A percentile compares a stretch with the other conserved stretches of the same genome.
phyloP scores from a whole-genome alignment of 306 rosid genomes.

The Lathyrus tuberosus region DNA sequence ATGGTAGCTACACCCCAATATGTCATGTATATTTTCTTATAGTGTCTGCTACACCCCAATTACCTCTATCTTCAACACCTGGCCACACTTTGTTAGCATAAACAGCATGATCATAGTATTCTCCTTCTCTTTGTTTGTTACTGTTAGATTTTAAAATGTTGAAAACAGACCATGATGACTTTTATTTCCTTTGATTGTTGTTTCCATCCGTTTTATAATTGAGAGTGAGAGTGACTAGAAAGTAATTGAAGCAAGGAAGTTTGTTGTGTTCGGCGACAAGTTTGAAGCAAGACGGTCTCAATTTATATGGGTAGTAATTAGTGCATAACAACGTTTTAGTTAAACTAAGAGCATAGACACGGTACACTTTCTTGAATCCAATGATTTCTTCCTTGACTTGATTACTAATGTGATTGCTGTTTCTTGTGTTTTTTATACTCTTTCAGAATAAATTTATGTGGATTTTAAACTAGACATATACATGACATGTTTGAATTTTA shows the following conservation, averaged over 20 bases:
- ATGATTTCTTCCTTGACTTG: too few relatives aligned
- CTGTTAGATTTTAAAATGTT: constrained; percentile 53
- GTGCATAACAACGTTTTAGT: too few relatives aligned
- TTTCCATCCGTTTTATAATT: constrained; percentile 46
- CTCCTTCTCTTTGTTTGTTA: constrained; percentile 36
- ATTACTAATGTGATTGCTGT: too few relatives aligned
- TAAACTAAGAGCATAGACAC: too few relatives aligned
- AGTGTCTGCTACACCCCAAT: too few relatives aligned
- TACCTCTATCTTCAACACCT: constrained; percentile 66
- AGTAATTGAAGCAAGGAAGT: constrained; percentile 18
- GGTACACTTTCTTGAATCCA: too few relatives aligned
- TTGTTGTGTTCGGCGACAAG: constrained; percentile 16
- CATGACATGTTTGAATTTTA: constrained; percentile 30
- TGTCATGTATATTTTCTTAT: too few relatives aligned
- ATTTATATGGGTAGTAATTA: constrained; percentile 28
- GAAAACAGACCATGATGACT: constrained; percentile 59
- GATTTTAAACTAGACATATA: constrained; percentile 39
- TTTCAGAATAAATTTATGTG: constrained; percentile 19
- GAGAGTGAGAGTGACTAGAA: background rate
- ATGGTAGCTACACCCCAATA: too few relatives aligned
- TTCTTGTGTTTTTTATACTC: background rate
- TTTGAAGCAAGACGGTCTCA: constrained; percentile 27
- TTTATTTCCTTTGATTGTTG: constrained; percentile 57
- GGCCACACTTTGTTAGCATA: constrained; percentile 57
- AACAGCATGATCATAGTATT: constrained; percentile 33